phyloP scores from a whole-genome alignment of 805 yeast genomes.

The Candida ovalis region DNA sequence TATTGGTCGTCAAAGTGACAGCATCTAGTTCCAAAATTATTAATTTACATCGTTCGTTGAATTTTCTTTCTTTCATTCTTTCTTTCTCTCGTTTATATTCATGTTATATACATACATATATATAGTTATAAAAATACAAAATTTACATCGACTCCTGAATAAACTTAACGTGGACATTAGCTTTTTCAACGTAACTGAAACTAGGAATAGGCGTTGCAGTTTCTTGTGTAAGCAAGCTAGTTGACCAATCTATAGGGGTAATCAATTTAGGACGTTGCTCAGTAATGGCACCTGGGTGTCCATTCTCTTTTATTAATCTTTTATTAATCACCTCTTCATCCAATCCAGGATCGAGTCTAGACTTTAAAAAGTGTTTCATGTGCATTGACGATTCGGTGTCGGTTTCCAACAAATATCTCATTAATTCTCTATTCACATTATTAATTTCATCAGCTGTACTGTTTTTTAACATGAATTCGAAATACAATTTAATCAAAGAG shows the following conservation, averaged over 20 bases:
- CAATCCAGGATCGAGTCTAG: slow-evolving; percentile 25
- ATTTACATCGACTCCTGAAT: slow-evolving; percentile 23
- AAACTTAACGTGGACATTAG: slow-evolving; percentile 43
- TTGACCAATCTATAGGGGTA: slow-evolving; percentile 34
- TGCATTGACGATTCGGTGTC: slow-evolving; percentile 31
- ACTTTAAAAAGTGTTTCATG: slow-evolving; percentile 30
- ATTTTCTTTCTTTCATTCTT: neutral
- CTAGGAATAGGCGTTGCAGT: slow-evolving; percentile 45
- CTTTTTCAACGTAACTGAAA: slow-evolving; percentile 64
- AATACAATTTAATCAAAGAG: slow-evolving; percentile 35
- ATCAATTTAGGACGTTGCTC: slow-evolving; percentile 41
- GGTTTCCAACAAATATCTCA: slow-evolving; percentile 27
- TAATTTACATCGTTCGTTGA: neutral
- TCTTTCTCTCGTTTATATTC: neutral
- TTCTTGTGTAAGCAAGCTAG: slow-evolving; percentile 11
- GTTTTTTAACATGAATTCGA: slow-evolving; percentile 34
- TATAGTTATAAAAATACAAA: neutral
- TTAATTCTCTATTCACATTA: slow-evolving; percentile 20
- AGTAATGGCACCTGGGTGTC: slow-evolving; percentile 33
- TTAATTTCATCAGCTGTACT: slow-evolving; percentile 19
- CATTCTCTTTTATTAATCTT: slow-evolving; percentile 29
- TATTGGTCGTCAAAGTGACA: slow-evolving; percentile 74
- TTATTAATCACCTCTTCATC: slow-evolving; percentile 29
- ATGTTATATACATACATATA: neutral
- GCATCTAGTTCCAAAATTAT: slow-evolving; percentile 16